Evolutionary conservation across 2,329 filamentous ascomycete species (phyloP).

Genomic region (Erysiphe pulchra): DNA sequence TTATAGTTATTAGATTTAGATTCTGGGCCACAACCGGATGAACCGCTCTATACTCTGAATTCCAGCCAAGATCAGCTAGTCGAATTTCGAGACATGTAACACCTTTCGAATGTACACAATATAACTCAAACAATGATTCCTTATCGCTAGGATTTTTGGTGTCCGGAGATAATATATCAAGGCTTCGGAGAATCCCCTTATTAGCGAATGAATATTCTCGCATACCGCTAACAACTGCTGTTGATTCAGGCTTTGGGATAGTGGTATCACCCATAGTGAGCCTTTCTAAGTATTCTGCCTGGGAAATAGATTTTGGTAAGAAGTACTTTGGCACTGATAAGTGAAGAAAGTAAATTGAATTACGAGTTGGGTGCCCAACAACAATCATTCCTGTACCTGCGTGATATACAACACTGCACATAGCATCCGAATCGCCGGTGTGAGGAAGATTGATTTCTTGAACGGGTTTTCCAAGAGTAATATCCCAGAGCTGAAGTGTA

Average conservation of each 20-base stretch:
- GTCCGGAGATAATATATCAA: slow-evolving; percentile 62
- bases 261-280: slow-evolving; percentile 45
- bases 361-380: slow-evolving; percentile 84
- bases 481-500: slow-evolving; percentile 92
- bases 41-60: slow-evolving; percentile 67
- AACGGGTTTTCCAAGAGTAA: slow-evolving; percentile 80
- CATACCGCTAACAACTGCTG: slow-evolving; percentile 89
- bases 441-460: slow-evolving; percentile 94
- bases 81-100: slow-evolving; percentile 76
- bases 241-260: slow-evolving; percentile 71
- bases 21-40: slow-evolving; percentile 51
- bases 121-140: slow-evolving; percentile 69
- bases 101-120: slow-evolving; percentile 91
- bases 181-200: slow-evolving; percentile 64
- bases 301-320: slow-evolving; percentile 48
- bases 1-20: slow-evolving; percentile 47
- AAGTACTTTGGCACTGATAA: slow-evolving; percentile 85
- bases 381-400: slow-evolving; percentile 78
- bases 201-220: slow-evolving; percentile 81
- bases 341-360: slow-evolving; percentile 93
- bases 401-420: slow-evolving; percentile 91
- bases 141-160: slow-evolving; percentile 36
- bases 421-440: slow-evolving; percentile 87
- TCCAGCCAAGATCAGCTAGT: slow-evolving; percentile 79
- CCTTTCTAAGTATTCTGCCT: slow-evolving; percentile 67